Evolutionary conservation across 371 early-diverging fungal species (phyloP).

Genomic region (Rhizopus microsporus): DNA sequence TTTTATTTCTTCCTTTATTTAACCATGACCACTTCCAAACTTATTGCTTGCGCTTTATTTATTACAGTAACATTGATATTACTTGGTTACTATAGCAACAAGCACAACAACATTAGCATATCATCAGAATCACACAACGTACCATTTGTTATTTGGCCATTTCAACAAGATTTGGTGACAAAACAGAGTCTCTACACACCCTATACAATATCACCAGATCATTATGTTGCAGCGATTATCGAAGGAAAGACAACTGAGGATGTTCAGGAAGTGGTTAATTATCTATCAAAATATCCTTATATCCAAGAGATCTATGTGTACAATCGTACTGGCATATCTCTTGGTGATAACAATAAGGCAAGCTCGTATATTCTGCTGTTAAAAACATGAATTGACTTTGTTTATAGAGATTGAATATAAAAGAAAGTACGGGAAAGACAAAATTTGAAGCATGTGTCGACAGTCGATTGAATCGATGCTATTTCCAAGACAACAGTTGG

Average conservation of each 20-base stretch:
- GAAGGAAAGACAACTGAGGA: not conserved
- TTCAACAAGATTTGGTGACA: too few relatives aligned
- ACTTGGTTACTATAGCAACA: too few relatives aligned
- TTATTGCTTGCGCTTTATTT: too few relatives aligned
- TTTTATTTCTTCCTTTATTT: too few relatives aligned
- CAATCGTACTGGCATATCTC: slow-evolving; percentile 30
- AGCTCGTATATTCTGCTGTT: slow-evolving; percentile 13
- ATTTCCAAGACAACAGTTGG: slow-evolving; percentile 67
- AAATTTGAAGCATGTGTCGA: slow-evolving; percentile 43
- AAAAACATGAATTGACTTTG: slow-evolving; percentile 3
- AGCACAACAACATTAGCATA: too few relatives aligned
- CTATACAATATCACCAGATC: not conserved
- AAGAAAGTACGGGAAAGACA: slow-evolving; percentile 11
- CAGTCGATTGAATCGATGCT: slow-evolving; percentile 55
- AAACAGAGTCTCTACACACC: not conserved
- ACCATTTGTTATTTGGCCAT: too few relatives aligned
- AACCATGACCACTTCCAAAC: too few relatives aligned
- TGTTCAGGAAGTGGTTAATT: not conserved
- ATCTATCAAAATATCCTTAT: not conserved
- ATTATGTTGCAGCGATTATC: not conserved
- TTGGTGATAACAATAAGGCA: not conserved
- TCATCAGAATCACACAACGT: too few relatives aligned
- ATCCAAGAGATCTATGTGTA: slow-evolving; percentile 52
- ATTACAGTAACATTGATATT: too few relatives aligned
- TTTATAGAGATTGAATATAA: too few relatives aligned